phyloP scores from a whole-genome alignment of 345 rosid species.

The Lepidium didymum region DNA sequence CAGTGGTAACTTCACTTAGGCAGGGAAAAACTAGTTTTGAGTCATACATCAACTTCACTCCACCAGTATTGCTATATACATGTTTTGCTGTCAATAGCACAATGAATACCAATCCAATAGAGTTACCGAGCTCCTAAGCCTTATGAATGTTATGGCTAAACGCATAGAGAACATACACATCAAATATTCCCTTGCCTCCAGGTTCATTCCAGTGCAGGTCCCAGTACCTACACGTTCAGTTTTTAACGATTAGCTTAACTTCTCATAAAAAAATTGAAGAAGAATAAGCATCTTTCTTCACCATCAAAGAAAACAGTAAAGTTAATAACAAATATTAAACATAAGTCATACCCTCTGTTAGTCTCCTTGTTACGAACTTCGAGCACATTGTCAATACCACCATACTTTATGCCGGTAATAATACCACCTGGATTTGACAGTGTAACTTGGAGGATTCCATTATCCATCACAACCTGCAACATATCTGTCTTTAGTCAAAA shows the following conservation, averaged over 20 bases:
- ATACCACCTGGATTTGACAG: conserved; percentile 67
- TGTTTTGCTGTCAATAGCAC: background rate
- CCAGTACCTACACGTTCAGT: conserved; percentile 57
- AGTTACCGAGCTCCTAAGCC: background rate
- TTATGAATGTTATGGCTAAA: background rate
- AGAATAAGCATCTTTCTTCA: background rate
- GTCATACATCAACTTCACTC: background rate
- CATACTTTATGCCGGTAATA: conserved; percentile 52
- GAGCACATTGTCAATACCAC: conserved; percentile 64
- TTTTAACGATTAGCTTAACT: background rate
- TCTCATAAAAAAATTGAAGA: background rate
- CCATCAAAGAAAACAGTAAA: background rate
- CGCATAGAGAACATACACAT: conserved; percentile 56
- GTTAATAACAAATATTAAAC: background rate
- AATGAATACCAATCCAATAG: background rate
- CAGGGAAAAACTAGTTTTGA: background rate
- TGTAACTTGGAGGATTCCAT: conserved; percentile 62
- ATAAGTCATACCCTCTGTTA: conserved; percentile 56
- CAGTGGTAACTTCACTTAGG: background rate
- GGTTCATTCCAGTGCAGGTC: conserved; percentile 69
- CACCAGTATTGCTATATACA: background rate
- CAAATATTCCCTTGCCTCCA: conserved; percentile 75
- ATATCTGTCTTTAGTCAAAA: background rate
- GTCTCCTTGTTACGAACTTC: conserved; percentile 69
- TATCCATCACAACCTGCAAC: conserved; percentile 62